A percentile compares a stretch with the other conserved stretches of the same genome.
phyloP scores from a whole-genome alignment of 2,329 filamentous ascomycete species.

The Fusarium armeniacum region DNA sequence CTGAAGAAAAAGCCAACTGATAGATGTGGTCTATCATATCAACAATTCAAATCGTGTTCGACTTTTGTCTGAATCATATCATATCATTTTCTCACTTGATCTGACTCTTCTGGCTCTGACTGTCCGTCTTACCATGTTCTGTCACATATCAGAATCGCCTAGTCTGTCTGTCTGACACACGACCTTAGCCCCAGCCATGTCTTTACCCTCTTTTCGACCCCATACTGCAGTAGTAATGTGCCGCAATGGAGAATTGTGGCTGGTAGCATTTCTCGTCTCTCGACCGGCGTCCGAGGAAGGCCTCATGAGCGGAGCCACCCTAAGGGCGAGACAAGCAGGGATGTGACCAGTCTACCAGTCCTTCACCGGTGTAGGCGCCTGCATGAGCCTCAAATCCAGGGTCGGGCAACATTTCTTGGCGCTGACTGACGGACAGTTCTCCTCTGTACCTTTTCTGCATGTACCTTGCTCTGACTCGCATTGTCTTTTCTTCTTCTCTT shows the following conservation, averaged over 20 bases:
- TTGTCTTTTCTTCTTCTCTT: not conserved
- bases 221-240: not conserved
- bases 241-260: not conserved
- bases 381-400: constrained; percentile 39
- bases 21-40: constrained; percentile 6
- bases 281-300: constrained; percentile 37
- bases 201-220: not conserved
- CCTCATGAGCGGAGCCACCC: constrained; percentile 38
- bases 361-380: constrained; percentile 35
- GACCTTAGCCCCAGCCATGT: not conserved
- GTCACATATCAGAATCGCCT: constrained; percentile 36
- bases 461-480: constrained; percentile 1
- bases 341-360: constrained; percentile 11
- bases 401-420: constrained; percentile 13
- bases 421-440: not conserved
- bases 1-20: constrained; percentile 4
- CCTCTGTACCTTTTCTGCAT: not conserved
- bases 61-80: constrained; percentile 4
- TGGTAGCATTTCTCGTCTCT: constrained; percentile 5
- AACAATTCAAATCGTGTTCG: constrained; percentile 3
- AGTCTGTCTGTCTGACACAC: constrained; percentile 13
- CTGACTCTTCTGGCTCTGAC: not conserved
- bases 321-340: constrained; percentile 5
- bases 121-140: constrained; percentile 3
- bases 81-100: not conserved